phyloP scores from a whole-genome alignment of 441 rosid genomes.

The Bruguiera hainesii region DNA sequence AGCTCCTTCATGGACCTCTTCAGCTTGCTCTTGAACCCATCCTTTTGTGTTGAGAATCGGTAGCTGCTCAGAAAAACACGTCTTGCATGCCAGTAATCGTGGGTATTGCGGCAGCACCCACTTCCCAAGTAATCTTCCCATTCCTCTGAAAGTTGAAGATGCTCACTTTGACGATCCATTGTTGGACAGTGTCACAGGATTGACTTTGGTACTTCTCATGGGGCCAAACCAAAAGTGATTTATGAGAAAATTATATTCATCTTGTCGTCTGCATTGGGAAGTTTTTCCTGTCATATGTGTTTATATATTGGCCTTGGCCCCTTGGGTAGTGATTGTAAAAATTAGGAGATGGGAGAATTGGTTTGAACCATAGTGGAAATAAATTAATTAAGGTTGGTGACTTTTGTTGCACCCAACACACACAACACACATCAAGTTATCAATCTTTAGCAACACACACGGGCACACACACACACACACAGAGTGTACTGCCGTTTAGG shows the following conservation, averaged over 20 bases:
- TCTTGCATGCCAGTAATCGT: conserved; percentile 42
- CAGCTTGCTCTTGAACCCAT: conserved; percentile 25
- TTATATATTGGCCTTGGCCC: not conserved
- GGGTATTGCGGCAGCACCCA: conserved; percentile 26
- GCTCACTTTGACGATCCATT: not conserved
- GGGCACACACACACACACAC: no score
- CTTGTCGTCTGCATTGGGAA: not conserved
- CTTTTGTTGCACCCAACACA: conserved; percentile 37
- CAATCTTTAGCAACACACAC: no score
- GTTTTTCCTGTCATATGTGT: not conserved
- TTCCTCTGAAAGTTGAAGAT: conserved; percentile 9
- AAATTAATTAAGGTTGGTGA: conserved; percentile 26
- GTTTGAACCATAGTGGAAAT: conserved; percentile 31
- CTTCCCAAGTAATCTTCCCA: conserved; percentile 19
- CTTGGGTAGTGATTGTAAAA: not conserved
- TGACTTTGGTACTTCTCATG: conserved; percentile 25
- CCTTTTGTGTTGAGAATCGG: conserved; percentile 25
- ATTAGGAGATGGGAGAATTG: conserved; percentile 6
- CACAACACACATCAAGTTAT: conserved; percentile 15
- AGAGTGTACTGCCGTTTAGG: no score
- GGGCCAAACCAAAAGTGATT: not conserved
- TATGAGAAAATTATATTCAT: not conserved
- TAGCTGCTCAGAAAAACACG: conserved; percentile 49
- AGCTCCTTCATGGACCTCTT: conserved; percentile 33
- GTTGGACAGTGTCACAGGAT: conserved; percentile 11